Percentiles rank a stretch among this genome's conserved stretches.
phyloP scores from a whole-genome alignment of 345 rosid genomes.

The Euclidium syriacum region DNA sequence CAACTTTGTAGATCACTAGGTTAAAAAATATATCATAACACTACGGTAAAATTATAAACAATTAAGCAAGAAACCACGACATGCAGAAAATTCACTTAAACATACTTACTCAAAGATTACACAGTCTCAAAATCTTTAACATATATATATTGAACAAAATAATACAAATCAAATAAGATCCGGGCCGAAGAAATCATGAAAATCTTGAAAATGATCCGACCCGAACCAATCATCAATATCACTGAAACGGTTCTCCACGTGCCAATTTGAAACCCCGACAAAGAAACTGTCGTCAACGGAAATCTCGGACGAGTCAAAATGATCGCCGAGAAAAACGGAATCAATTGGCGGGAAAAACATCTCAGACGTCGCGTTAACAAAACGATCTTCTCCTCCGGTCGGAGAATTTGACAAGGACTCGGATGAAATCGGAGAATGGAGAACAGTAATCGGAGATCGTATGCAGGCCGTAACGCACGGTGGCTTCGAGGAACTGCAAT shows the following conservation, averaged over 20 bases:
- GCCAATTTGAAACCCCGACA: slow-evolving; percentile 40
- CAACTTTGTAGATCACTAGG: no score
- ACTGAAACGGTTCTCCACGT: slow-evolving; percentile 29
- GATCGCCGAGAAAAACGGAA: no score
- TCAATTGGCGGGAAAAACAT: slow-evolving; percentile 30
- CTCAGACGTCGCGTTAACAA: background rate
- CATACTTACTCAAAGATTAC: no score
- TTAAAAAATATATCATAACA: no score
- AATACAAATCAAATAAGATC: no score
- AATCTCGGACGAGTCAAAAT: slow-evolving; percentile 27
- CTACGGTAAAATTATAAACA: no score
- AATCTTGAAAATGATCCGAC: slow-evolving; percentile 42
- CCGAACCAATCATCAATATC: slow-evolving; percentile 61
- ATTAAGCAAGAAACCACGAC: no score
- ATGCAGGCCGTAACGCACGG: slow-evolving; percentile 23
- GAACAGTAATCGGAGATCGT: slow-evolving; percentile 60
- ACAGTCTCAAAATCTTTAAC: no score
- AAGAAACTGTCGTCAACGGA: slow-evolving; percentile 2
- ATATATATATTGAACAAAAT: no score
- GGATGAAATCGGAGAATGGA: slow-evolving; percentile 35
- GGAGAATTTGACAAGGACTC: background rate
- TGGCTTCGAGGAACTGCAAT: slow-evolving; percentile 25
- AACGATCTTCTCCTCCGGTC: background rate
- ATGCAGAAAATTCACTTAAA: no score
- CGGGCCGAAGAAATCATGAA: slow-evolving; percentile 16